These are phyloP conservation scores for Capsicum chinense DNA, from an alignment of 257 asterid species.

Conservation along the genomic window DNA sequence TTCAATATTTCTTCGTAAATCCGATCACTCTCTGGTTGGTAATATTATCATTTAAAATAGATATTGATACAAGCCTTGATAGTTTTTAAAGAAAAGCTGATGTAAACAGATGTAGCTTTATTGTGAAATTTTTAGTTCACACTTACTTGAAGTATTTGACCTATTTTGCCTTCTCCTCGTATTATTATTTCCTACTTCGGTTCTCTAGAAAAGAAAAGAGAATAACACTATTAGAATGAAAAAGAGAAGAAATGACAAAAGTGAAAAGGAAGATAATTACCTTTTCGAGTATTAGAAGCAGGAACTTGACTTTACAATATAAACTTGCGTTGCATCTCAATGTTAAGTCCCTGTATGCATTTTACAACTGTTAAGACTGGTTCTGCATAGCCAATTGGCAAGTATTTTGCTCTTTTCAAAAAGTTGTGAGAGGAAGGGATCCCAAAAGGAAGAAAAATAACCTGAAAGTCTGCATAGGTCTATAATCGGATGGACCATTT, in stretches of 20 bases:
- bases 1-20: neutral
- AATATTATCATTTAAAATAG: neutral
- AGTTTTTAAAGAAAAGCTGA: neutral
- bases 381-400: too few relatives aligned
- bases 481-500: neutral
- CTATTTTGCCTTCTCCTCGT: too few relatives aligned
- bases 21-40: conserved; percentile 2
- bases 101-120: neutral
- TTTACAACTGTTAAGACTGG: too few relatives aligned
- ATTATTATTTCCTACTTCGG: neutral
- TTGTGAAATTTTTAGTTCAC: neutral
- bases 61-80: neutral
- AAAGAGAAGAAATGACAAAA: neutral
- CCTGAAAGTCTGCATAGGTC: neutral
- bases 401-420: neutral
- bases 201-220: conserved; percentile 10
- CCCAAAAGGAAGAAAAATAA: neutral
- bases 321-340: neutral
- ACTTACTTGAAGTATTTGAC: neutral
- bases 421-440: neutral
- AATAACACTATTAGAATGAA: conserved; percentile 13
- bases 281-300: conserved; percentile 10
- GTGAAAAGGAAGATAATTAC: conserved; percentile 10
- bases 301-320: neutral
- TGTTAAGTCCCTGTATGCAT: too few relatives aligned